phyloP scores from a whole-genome alignment of 2,329 filamentous ascomycete genomes.

The Aspergillus nomiae region DNA sequence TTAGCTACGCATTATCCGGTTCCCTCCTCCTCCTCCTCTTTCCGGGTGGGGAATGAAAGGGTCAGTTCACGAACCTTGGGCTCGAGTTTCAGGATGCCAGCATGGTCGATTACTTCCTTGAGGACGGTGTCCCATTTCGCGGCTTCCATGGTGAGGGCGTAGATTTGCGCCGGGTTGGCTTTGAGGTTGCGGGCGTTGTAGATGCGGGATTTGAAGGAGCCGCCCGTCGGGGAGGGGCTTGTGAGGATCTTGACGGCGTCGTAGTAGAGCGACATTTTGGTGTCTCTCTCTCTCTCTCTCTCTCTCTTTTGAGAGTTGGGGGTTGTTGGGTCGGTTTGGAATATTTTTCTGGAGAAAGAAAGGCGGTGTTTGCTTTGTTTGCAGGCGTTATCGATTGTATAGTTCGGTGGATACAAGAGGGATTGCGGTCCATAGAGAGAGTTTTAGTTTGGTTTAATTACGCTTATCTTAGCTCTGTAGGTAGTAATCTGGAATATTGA shows the following conservation, averaged over 20 bases:
- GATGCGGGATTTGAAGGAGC: slow-evolving; percentile 83
- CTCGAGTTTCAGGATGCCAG: slow-evolving; percentile 75
- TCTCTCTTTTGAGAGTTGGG: not conserved
- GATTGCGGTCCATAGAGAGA: no score
- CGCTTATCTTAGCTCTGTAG: not conserved
- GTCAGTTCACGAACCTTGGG: slow-evolving; percentile 65
- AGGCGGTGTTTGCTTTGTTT: slow-evolving; percentile 30
- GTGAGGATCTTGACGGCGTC: slow-evolving; percentile 79
- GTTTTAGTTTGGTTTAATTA: not conserved
- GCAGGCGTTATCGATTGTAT: slow-evolving; percentile 3
- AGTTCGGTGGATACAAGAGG: no score
- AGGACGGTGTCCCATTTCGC: slow-evolving; percentile 88
- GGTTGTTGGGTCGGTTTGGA: not conserved
- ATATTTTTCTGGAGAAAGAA: not conserved
- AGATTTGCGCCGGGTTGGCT: slow-evolving; percentile 77
- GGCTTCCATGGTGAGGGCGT: slow-evolving; percentile 81
- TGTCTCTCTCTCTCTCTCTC: no score
- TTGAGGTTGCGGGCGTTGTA: slow-evolving; percentile 75
- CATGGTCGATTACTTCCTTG: slow-evolving; percentile 84
- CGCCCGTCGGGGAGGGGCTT: slow-evolving; percentile 64
- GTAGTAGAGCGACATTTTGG: slow-evolving; percentile 86
- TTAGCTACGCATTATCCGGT: slow-evolving; percentile 1
- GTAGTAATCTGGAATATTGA: not conserved
- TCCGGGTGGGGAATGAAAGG: not conserved
- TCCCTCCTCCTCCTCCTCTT: not conserved